Conservation (phyloP, 1,284 basidiomycete species). For the Tilletia setariae region DNA sequence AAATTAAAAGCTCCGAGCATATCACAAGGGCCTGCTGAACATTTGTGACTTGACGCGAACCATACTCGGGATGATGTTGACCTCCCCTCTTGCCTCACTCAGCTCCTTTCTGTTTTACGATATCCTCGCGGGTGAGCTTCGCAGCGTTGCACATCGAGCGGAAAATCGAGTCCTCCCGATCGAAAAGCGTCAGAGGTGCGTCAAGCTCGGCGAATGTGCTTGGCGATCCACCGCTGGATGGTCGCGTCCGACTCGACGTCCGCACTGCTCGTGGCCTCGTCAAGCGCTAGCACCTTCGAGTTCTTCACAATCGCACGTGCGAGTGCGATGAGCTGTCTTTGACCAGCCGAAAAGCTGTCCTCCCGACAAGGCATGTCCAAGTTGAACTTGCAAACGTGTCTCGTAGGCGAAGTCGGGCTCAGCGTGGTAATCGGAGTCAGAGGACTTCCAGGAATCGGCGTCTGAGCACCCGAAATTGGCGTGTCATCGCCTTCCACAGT, state of each 20-base stretch:
- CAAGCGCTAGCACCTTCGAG: slow-evolving; percentile 39
- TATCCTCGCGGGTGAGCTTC: slow-evolving; percentile 61
- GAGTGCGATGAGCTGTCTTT: slow-evolving; percentile 61
- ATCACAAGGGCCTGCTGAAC: no score
- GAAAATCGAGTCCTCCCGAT: slow-evolving; percentile 63
- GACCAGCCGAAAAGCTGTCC: slow-evolving; percentile 56
- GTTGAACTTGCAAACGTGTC: slow-evolving; percentile 11
- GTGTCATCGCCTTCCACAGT: neutral
- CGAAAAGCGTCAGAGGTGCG: slow-evolving; percentile 65
- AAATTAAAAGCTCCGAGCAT: no score
- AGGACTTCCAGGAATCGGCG: no score
- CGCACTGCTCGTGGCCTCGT: slow-evolving; percentile 41
- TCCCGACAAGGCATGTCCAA: slow-evolving; percentile 12
- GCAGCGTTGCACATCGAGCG: slow-evolving; percentile 62
- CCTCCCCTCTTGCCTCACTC: no score
- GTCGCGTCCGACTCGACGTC: slow-evolving; percentile 44
- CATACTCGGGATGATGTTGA: no score
- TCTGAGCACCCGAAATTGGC: no score
- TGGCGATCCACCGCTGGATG: slow-evolving; percentile 25
- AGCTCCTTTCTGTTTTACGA: slow-evolving; percentile 22
- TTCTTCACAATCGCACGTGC: slow-evolving; percentile 60
- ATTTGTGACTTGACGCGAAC: no score
- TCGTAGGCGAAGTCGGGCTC: neutral
- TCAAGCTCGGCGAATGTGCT: slow-evolving; percentile 67
- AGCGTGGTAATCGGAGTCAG: no score